A percentile compares a stretch with the other conserved stretches of the same genome.
Conservation (phyloP, 139 green algal species). For the Pseudopediastrum boryanum region DNA sequence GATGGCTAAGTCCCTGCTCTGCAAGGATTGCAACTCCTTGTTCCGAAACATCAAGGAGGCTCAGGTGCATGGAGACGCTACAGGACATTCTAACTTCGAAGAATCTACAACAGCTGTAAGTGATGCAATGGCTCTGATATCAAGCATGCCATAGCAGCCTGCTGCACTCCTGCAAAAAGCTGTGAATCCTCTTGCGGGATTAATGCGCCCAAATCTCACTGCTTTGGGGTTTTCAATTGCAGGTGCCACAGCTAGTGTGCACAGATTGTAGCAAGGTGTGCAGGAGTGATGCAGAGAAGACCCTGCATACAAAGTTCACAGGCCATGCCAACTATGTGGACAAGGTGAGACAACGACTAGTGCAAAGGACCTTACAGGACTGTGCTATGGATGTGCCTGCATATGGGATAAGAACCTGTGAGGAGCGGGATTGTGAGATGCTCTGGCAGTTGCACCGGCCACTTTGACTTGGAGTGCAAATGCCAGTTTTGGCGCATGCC, state of each 20-base stretch:
- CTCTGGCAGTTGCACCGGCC: too few relatives aligned
- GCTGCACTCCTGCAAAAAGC: too few relatives aligned
- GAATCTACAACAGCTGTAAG: slow-evolving; percentile 74
- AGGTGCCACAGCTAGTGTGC: slow-evolving; percentile 65
- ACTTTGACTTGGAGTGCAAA: too few relatives aligned
- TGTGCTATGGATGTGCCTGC: too few relatives aligned
- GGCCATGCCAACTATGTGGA: slow-evolving; percentile 79
- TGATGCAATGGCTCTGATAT: too few relatives aligned
- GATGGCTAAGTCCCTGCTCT: slow-evolving; percentile 31
- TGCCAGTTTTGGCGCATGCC: too few relatives aligned
- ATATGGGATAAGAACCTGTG: too few relatives aligned
- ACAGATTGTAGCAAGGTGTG: slow-evolving; percentile 84
- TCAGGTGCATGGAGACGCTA: slow-evolving; percentile 71
- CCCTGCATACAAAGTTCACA: slow-evolving; percentile 83
- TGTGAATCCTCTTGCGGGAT: too few relatives aligned
- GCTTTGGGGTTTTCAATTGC: slow-evolving; percentile 1
- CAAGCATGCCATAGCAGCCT: too few relatives aligned
- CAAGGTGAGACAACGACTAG: slow-evolving; percentile 61
- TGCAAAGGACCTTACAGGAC: too few relatives aligned
- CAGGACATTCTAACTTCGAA: slow-evolving; percentile 82
- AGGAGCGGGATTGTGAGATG: too few relatives aligned
- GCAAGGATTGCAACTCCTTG: slow-evolving; percentile 53
- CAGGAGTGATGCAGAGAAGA: slow-evolving; percentile 71
- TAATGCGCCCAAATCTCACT: too few relatives aligned
- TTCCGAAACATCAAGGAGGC: slow-evolving; percentile 72